A percentile compares a stretch with the other conserved stretches of the same genome.
phyloP scores from a whole-genome alignment of 148 eudicot species.

The Persicaria tinctoria region DNA sequence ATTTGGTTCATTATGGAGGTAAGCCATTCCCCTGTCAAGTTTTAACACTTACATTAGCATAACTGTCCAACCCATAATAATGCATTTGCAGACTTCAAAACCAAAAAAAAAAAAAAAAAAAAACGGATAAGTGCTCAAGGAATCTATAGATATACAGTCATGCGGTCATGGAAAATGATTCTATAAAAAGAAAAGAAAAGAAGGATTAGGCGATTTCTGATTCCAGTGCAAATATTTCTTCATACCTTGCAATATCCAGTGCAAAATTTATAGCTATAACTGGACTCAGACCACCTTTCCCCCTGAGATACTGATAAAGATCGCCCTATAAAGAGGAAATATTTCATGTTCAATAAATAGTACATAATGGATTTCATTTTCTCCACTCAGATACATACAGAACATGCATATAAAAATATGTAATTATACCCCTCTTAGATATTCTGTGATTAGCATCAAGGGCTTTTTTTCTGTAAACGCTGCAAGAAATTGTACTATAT shows the following conservation, averaged over 20 bases:
- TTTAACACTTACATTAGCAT: not conserved
- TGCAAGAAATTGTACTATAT: slow-evolving; percentile 97
- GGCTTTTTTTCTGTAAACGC: slow-evolving; percentile 94
- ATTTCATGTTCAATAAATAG: not conserved
- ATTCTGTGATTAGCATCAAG: slow-evolving; percentile 90
- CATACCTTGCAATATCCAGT: slow-evolving; percentile 90
- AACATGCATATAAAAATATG: not conserved
- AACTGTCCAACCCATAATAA: not conserved
- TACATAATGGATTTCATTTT: not conserved
- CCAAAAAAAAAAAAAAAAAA: not conserved
- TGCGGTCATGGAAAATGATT: not conserved
- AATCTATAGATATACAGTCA: not conserved
- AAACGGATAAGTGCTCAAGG: not conserved
- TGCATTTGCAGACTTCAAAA: not conserved
- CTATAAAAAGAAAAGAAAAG: no score
- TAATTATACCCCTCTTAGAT: slow-evolving; percentile 68
- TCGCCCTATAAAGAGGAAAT: slow-evolving; percentile 52
- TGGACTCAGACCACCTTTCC: slow-evolving; percentile 79
- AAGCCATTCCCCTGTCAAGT: slow-evolving; percentile 77
- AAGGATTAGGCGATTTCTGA: not conserved
- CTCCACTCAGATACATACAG: not conserved
- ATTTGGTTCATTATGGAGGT: slow-evolving; percentile 96
- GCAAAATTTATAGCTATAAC: slow-evolving; percentile 79
- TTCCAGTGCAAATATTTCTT: not conserved
- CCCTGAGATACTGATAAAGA: slow-evolving; percentile 85